Percentiles rank a stretch among this genome's conserved stretches.
phyloP scores from a whole-genome alignment of 2,329 filamentous ascomycete species.

The Rhinocladiella mackenziei region DNA sequence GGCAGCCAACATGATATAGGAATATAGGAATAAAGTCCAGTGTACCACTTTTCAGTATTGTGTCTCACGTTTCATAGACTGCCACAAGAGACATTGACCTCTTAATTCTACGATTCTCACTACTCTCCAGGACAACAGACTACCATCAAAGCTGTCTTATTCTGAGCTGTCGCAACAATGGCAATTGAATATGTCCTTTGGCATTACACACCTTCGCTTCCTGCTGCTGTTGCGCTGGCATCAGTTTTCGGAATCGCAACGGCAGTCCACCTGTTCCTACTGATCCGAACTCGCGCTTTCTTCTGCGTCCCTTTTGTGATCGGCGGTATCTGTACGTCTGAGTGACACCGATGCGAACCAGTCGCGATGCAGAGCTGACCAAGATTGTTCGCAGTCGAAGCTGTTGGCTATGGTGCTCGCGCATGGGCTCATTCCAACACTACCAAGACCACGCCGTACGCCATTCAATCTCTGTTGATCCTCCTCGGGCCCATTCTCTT shows the following conservation, averaged over 20 bases:
- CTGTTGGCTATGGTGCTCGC: slow-evolving; percentile 38
- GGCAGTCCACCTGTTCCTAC: slow-evolving; percentile 31
- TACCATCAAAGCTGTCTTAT: too few relatives aligned
- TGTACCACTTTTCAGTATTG: too few relatives aligned
- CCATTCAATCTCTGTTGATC: slow-evolving; percentile 38
- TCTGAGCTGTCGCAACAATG: slow-evolving; percentile 3
- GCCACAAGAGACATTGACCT: too few relatives aligned
- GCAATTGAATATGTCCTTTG: slow-evolving; percentile 9
- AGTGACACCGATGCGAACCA: too few relatives aligned
- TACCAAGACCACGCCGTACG: slow-evolving; percentile 33
- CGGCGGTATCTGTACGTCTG: slow-evolving; percentile 38
- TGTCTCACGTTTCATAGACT: too few relatives aligned
- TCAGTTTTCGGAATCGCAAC: slow-evolving; percentile 32
- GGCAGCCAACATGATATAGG: too few relatives aligned
- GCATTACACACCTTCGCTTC: slow-evolving; percentile 30
- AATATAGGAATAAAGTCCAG: too few relatives aligned
- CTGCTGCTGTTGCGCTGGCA: slow-evolving; percentile 29
- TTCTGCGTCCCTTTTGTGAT: slow-evolving; percentile 37
- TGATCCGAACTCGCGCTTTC: slow-evolving; percentile 29
- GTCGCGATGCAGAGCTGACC: too few relatives aligned
- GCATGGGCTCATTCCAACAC: slow-evolving; percentile 34
- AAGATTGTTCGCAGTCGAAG: too few relatives aligned
- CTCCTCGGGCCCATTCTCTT: slow-evolving; percentile 42
- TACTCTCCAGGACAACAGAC: too few relatives aligned
- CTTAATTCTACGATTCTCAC: too few relatives aligned